A percentile compares a stretch with the other conserved stretches of the same genome.
phyloP scores from a whole-genome alignment of 2,329 filamentous ascomycete species.

The Aspergillus jensenii region DNA sequence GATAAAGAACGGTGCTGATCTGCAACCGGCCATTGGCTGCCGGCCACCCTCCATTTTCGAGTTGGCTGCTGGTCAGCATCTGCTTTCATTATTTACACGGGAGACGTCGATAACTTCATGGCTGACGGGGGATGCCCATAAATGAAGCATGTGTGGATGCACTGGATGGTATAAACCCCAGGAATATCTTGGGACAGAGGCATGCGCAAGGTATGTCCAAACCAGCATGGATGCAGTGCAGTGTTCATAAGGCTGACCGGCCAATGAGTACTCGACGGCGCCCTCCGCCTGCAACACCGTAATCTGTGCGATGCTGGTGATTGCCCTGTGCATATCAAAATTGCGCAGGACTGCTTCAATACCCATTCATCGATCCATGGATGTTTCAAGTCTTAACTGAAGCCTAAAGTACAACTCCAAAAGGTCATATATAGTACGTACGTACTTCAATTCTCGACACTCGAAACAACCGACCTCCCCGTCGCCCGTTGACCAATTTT shows the following conservation, averaged over 20 bases:
- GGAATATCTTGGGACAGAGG: too few relatives aligned
- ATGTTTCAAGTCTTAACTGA: not conserved
- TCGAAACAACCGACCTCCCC: not conserved
- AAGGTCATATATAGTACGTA: not conserved
- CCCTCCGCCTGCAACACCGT: not conserved
- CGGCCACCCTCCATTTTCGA: not conserved
- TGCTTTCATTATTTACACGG: too few relatives aligned
- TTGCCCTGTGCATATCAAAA: not conserved
- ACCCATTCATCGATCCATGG: not conserved
- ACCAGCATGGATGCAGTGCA: not conserved
- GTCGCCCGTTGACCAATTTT: not conserved
- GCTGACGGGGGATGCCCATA: too few relatives aligned
- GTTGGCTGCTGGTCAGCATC: not conserved
- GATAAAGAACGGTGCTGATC: constrained; percentile 21
- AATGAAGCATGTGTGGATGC: too few relatives aligned
- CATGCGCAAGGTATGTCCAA: too few relatives aligned
- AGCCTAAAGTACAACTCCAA: not conserved
- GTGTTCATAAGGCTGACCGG: not conserved
- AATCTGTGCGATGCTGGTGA: too few relatives aligned
- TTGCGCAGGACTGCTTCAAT: not conserved
- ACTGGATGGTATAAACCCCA: too few relatives aligned
- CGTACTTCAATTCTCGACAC: not conserved
- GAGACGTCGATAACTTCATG: too few relatives aligned
- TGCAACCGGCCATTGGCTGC: constrained; percentile 14
- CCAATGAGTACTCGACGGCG: not conserved